Conservation (phyloP, 345 rosid genomes). For the Acer negundo region DNA sequence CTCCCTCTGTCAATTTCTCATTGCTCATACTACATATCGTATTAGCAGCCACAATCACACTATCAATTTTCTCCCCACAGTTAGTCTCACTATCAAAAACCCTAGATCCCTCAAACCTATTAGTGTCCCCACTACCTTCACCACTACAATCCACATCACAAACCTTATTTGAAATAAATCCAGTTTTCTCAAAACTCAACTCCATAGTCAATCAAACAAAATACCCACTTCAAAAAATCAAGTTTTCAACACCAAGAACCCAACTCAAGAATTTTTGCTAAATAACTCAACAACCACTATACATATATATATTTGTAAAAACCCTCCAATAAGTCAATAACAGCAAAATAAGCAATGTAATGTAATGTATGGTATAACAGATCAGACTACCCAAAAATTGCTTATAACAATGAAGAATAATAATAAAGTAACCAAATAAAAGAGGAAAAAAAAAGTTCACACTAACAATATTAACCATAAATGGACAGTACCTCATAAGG, state of each 20-base stretch:
- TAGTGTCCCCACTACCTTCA: not conserved
- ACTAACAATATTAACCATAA: not conserved
- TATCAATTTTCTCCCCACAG: not conserved
- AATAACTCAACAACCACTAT: too few species aligned
- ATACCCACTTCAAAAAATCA: not conserved
- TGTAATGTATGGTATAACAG: not conserved
- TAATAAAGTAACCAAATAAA: not conserved
- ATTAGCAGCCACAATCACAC: slow-evolving; percentile 7
- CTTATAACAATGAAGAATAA: not conserved
- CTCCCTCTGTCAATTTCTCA: slow-evolving; percentile 9
- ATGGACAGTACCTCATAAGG: not conserved
- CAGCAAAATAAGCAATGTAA: not conserved
- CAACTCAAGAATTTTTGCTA: not conserved
- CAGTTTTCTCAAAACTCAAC: not conserved
- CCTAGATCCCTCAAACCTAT: not conserved
- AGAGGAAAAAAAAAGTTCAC: not conserved
- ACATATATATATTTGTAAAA: not conserved
- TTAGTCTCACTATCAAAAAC: not conserved
- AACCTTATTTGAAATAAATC: not conserved
- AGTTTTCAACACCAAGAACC: not conserved
- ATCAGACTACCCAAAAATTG: not conserved
- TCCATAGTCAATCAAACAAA: not conserved
- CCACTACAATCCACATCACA: not conserved
- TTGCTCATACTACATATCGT: not conserved
- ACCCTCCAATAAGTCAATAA: not conserved